A percentile compares a stretch with the other conserved stretches of the same genome.
Evolutionary conservation across 2,329 filamentous ascomycete genomes (phyloP).

Genomic region (Mollisiaceae sp.): DNA sequence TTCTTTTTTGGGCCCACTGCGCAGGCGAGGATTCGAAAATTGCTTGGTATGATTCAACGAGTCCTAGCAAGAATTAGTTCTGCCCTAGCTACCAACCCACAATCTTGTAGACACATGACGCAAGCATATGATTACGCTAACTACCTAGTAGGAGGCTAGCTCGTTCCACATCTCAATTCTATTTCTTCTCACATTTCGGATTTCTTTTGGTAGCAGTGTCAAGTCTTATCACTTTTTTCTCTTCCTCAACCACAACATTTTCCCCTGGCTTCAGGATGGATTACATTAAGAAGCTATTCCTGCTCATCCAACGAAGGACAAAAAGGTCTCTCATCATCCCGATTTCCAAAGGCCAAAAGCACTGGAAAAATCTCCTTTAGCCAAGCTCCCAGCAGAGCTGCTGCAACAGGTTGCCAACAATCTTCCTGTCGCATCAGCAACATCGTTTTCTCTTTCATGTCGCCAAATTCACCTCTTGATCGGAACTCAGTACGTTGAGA

Average conservation of each 20-base stretch:
- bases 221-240: too few species aligned
- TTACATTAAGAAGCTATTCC: slow-evolving; percentile 18
- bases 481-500: slow-evolving; percentile 26
- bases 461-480: slow-evolving; percentile 22
- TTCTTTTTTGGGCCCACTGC: too few species aligned
- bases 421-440: slow-evolving; percentile 25
- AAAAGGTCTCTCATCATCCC: slow-evolving; percentile 20
- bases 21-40: too few species aligned
- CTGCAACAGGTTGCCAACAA: slow-evolving; percentile 23
- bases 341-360: slow-evolving; percentile 22
- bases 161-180: slow-evolving; percentile 15
- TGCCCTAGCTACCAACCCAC: too few species aligned
- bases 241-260: too few species aligned
- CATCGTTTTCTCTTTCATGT: slow-evolving; percentile 28
- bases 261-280: slow-evolving; percentile 19
- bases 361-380: slow-evolving; percentile 21
- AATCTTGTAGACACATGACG: background rate
- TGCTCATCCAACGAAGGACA: slow-evolving; percentile 17
- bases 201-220: slow-evolving; percentile 5
- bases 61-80: too few species aligned
- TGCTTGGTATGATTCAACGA: too few species aligned
- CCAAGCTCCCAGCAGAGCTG: slow-evolving; percentile 25
- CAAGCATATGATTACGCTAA: background rate
- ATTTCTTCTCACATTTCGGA: background rate
- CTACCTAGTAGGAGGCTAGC: slow-evolving; percentile 3